Conservation (phyloP, 2,329 filamentous ascomycete species). For the Colletotrichum ledebouriae region DNA sequence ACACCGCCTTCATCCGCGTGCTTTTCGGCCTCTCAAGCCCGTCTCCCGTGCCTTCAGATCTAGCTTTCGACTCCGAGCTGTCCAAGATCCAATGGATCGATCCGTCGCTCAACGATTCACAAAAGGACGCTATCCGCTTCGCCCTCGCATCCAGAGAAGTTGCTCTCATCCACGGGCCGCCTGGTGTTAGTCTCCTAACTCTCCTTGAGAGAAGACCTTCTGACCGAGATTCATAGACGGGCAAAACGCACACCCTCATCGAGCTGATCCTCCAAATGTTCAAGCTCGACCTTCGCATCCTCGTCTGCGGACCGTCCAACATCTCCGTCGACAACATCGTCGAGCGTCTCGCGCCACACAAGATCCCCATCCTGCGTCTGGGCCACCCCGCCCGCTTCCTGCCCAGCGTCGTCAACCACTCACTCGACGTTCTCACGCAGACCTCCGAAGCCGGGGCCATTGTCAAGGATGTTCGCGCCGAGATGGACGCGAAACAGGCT, state of each 20-base stretch:
- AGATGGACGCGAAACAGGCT: slow-evolving; percentile 93
- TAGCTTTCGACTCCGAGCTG: slow-evolving; percentile 56
- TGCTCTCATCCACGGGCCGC: slow-evolving; percentile 92
- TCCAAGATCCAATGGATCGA: slow-evolving; percentile 71
- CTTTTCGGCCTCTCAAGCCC: slow-evolving; percentile 72
- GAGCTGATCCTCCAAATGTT: slow-evolving; percentile 95
- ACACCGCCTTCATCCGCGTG: slow-evolving; percentile 72
- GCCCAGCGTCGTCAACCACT: slow-evolving; percentile 89
- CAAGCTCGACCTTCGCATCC: slow-evolving; percentile 77
- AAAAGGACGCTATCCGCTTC: slow-evolving; percentile 81
- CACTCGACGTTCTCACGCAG: slow-evolving; percentile 89
- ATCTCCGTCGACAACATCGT: slow-evolving; percentile 99
- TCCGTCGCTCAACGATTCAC: slow-evolving; percentile 72
- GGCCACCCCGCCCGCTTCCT: slow-evolving; percentile 93
- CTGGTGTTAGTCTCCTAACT: slow-evolving; percentile 70
- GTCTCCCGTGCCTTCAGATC: slow-evolving; percentile 59
- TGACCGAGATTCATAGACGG: slow-evolving; percentile 69
- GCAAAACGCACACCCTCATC: slow-evolving; percentile 96
- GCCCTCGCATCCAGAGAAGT: slow-evolving; percentile 85
- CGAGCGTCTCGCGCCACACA: slow-evolving; percentile 87
- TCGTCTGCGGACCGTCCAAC: slow-evolving; percentile 97
- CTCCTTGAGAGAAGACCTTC: not conserved
- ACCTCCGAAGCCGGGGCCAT: slow-evolving; percentile 92
- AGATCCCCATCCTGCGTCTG: slow-evolving; percentile 87
- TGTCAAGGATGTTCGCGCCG: slow-evolving; percentile 88